Evolutionary conservation across 768 basidiomycete genomes (phyloP).

Genomic region (Agaricus blazei): DNA sequence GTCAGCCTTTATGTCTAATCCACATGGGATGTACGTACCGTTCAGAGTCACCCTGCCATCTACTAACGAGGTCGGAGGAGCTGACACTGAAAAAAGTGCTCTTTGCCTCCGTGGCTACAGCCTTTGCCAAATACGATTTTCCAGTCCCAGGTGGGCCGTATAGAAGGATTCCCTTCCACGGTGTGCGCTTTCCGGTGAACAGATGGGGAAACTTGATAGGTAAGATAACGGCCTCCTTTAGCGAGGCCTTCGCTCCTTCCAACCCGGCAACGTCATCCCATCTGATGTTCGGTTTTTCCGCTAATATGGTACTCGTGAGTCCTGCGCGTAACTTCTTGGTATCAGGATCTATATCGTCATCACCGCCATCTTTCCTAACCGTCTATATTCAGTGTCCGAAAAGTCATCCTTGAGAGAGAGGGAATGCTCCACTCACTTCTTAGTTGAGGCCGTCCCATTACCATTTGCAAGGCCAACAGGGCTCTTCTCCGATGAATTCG

Average conservation of each 20-base stretch:
- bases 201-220: slow-evolving; percentile 99
- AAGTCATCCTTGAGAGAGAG: neutral
- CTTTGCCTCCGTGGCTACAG: slow-evolving; percentile 98
- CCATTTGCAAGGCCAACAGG: slow-evolving; percentile 45
- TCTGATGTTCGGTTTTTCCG: slow-evolving; percentile 91
- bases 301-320: slow-evolving; percentile 80
- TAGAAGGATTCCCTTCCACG: slow-evolving; percentile 92
- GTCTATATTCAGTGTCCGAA: slow-evolving; percentile 1
- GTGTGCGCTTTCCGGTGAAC: slow-evolving; percentile 97
- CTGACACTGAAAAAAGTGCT: slow-evolving; percentile 98
- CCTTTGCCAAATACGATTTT: slow-evolving; percentile 95
- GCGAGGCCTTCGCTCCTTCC: slow-evolving; percentile 88
- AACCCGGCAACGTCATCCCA: slow-evolving; percentile 99
- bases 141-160: slow-evolving; percentile 99
- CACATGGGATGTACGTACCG: slow-evolving; percentile 46
- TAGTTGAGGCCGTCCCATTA: slow-evolving; percentile 34
- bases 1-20: neutral
- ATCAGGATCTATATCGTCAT: slow-evolving; percentile 85
- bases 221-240: slow-evolving; percentile 98
- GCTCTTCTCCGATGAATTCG: slow-evolving; percentile 58
- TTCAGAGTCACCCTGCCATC: slow-evolving; percentile 99
- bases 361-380: slow-evolving; percentile 40
- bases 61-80: slow-evolving; percentile 92
- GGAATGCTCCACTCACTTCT: slow-evolving; percentile 32
- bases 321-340: slow-evolving; percentile 95